These are phyloP conservation scores for Pyrus betulifolia DNA, from an alignment of 306 rosid species.

Conservation along the genomic window DNA sequence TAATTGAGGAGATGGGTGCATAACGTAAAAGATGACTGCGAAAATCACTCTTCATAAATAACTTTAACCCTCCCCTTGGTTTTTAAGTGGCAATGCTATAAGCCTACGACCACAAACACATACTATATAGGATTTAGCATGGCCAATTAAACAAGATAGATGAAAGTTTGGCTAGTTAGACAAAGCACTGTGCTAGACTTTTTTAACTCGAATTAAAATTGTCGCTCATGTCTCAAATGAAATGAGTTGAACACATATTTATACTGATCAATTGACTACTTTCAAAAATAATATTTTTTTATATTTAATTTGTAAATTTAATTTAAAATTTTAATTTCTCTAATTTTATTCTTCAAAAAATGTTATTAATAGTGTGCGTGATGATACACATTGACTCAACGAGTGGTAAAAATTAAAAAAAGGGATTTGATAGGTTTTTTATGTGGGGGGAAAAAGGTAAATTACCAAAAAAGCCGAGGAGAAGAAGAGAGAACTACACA, in stretches of 20 bases:
- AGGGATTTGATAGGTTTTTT: neutral
- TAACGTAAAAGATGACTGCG: neutral
- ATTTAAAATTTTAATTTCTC: accelerated
- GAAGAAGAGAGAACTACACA: conserved; percentile 3
- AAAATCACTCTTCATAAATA: neutral
- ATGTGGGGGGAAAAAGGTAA: neutral
- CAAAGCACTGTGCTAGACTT: accelerated
- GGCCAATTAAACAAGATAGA: too few species aligned
- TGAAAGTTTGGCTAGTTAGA: too few species aligned
- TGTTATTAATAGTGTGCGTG: neutral
- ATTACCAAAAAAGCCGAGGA: conserved; percentile 2
- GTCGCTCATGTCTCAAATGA: too few species aligned
- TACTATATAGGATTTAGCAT: too few species aligned
- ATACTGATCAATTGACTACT: too few species aligned
- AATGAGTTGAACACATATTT: too few species aligned
- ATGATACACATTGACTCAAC: neutral
- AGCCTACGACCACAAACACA: neutral
- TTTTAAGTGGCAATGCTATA: neutral
- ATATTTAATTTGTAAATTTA: too few species aligned
- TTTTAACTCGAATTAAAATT: too few species aligned
- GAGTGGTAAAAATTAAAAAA: neutral
- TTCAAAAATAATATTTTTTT: too few species aligned
- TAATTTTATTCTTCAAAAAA: too few species aligned
- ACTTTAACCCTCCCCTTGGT: too few species aligned
- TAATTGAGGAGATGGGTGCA: neutral